A percentile compares a stretch with the other conserved stretches of the same genome.
These are phyloP conservation scores for Diaporthe velutina DNA, from an alignment of 2,329 filamentous ascomycete genomes.

Conservation along the genomic window DNA sequence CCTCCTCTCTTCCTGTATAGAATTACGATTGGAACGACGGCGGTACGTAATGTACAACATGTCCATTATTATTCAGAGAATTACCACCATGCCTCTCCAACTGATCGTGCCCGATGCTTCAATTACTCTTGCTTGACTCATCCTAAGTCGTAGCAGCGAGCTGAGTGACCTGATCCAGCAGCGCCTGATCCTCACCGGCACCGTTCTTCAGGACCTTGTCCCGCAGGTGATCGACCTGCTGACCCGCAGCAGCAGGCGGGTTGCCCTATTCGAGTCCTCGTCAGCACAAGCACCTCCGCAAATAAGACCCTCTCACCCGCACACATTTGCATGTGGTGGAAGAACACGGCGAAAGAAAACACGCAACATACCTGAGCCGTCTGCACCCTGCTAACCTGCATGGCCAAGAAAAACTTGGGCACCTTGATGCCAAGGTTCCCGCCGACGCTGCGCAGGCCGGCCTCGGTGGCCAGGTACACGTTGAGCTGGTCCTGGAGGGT, in stretches of 20 bases:
- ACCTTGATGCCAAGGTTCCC: conserved; percentile 70
- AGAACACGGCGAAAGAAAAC: not conserved
- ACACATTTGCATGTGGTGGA: not conserved
- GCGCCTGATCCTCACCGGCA: conserved; percentile 59
- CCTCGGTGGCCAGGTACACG: conserved; percentile 71
- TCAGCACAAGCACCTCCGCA: not conserved
- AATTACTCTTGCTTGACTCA: not conserved
- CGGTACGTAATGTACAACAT: conserved; percentile 24
- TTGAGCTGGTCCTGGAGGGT: conserved; percentile 67
- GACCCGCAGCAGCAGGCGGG: conserved; percentile 57
- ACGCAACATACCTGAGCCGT: conserved; percentile 56
- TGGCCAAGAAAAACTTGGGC: conserved; percentile 73
- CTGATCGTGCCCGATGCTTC: not conserved
- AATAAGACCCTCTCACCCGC: not conserved
- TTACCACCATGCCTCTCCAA: not conserved
- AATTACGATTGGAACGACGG: conserved; percentile 27
- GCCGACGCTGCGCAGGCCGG: conserved; percentile 66
- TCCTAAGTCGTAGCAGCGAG: conserved; percentile 46
- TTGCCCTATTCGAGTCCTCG: conserved; percentile 56
- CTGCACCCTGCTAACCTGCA: conserved; percentile 70
- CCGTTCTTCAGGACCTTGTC: conserved; percentile 71
- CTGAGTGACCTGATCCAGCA: conserved; percentile 66
- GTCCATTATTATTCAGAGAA: not conserved
- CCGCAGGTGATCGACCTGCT: conserved; percentile 68
- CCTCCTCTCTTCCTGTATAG: conserved; percentile 33